phyloP scores from a whole-genome alignment of 2,329 filamentous ascomycete species.

The Aspergillus ochraceus region DNA sequence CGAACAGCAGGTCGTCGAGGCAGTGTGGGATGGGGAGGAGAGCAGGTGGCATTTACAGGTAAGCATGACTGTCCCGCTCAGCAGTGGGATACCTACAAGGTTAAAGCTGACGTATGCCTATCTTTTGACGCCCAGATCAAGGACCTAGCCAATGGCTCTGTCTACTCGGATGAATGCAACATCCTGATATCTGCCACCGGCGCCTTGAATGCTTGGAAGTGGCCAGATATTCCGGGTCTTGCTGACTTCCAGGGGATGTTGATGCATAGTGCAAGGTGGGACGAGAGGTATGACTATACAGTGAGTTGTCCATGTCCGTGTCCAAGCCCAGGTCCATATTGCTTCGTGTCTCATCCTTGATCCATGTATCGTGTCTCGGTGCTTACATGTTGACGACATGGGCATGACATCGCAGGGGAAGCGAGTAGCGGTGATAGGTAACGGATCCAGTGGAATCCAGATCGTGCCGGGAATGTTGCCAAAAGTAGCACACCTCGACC shows the following conservation, averaged over 20 bases:
- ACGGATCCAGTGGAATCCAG: slow-evolving; percentile 44
- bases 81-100: not conserved
- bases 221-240: slow-evolving; percentile 49
- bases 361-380: too few relatives aligned
- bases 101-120: not conserved
- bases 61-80: not conserved
- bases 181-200: slow-evolving; percentile 42
- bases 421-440: slow-evolving; percentile 38
- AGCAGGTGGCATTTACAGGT: slow-evolving; percentile 32
- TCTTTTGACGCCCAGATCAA: slow-evolving; percentile 15
- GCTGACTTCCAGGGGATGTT: slow-evolving; percentile 48
- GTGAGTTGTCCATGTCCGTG: slow-evolving; percentile 15
- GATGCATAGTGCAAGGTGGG: slow-evolving; percentile 48
- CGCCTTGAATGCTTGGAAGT: slow-evolving; percentile 44
- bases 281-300: slow-evolving; percentile 35
- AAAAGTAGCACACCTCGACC: slow-evolving; percentile 41
- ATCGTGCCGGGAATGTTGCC: slow-evolving; percentile 40
- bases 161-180: slow-evolving; percentile 30
- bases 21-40: slow-evolving; percentile 43
- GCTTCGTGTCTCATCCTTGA: too few relatives aligned
- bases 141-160: slow-evolving; percentile 21
- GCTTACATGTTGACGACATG: not conserved
- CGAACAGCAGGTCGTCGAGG: slow-evolving; percentile 45
- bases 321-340: not conserved
- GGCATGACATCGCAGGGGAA: slow-evolving; percentile 25